Evolutionary conservation across 768 basidiomycete species (phyloP), one percentile per base, ranked within the genome.

Genomic region (Cubamyces sp.): DNA sequence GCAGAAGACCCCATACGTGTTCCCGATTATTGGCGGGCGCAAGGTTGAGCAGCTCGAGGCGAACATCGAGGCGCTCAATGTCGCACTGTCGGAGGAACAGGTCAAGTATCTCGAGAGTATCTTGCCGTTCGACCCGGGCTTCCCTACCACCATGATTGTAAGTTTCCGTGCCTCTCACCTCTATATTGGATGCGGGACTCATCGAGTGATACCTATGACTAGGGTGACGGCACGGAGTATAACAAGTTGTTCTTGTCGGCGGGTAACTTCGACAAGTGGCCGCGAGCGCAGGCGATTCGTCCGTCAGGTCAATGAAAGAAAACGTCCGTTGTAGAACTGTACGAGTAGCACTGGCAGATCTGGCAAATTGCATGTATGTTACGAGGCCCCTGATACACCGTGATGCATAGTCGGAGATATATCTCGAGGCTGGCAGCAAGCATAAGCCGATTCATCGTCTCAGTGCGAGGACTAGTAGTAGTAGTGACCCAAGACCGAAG

Each of bases 1-100:
- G 72, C 80, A 84, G 43, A 86, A 84, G 68, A 74, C 79, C 1
- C 78, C 80, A 0, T 82, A 75, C 55, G 81, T 67, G 1, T 67
- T 67, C 64, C 66, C 66, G 19, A 75, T 84, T 60, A 68, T 83
- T n/a, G 82, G 82, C 1, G 78, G 81, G 0, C 76, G 82, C 46
- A 86, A 83, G 65, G 70, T 82, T 34, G 82, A 82, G 65, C 81
- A 85, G 34, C 70, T 85, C 6, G 46, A 73, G 50, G 77, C 76
- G 42, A 86, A 85, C 66, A 62, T 84, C 23, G 77, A 84, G 65
- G 82, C 82, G 1, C 69, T 85, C 5, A 74, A 78, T 11, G 77
- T 86, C 30, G 58, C 73, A 0, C 75, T 85, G 39, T 77, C 75
- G 5, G 60, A 70, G 0, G 77, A 80, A 40, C 82, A 85, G 21